Conservation (phyloP, 768 basidiomycete genomes). For the Boletus reticulatus region DNA sequence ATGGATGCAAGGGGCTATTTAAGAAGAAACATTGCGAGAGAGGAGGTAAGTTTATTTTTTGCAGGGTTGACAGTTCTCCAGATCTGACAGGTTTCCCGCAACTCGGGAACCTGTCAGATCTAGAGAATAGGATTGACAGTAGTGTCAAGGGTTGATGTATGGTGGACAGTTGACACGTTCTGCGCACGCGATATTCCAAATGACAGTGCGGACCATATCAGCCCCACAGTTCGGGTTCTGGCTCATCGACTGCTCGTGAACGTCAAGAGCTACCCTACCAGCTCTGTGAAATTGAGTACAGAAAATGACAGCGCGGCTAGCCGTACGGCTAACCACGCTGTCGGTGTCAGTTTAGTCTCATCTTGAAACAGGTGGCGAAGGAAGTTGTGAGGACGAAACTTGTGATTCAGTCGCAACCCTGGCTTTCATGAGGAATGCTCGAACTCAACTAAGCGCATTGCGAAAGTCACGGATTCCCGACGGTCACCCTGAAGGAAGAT, state of each 20-base stretch:
- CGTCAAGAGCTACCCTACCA: not conserved
- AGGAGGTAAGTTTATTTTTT: not conserved
- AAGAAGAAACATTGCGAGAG: not conserved
- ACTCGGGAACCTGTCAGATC: no score
- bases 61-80: not conserved
- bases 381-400: no score
- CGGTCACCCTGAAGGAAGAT: no score
- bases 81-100: not conserved
- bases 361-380: not conserved
- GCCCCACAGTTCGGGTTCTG: not conserved
- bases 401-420: not conserved
- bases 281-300: not conserved
- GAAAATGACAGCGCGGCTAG: no score
- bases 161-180: not conserved
- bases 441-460: not conserved
- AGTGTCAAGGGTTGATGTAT: not conserved
- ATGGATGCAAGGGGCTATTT: conserved; percentile 1
- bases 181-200: not conserved
- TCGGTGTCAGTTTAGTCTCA: not conserved
- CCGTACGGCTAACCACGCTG: not conserved
- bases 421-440: not conserved
- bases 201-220: no score
- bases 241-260: not conserved
- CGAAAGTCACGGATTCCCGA: not conserved
- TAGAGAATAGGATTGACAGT: not conserved